Percentiles rank a stretch among this genome's conserved stretches.
phyloP scores from a whole-genome alignment of 2,329 filamentous ascomycete genomes.

The Colletotrichum plurivorum region DNA sequence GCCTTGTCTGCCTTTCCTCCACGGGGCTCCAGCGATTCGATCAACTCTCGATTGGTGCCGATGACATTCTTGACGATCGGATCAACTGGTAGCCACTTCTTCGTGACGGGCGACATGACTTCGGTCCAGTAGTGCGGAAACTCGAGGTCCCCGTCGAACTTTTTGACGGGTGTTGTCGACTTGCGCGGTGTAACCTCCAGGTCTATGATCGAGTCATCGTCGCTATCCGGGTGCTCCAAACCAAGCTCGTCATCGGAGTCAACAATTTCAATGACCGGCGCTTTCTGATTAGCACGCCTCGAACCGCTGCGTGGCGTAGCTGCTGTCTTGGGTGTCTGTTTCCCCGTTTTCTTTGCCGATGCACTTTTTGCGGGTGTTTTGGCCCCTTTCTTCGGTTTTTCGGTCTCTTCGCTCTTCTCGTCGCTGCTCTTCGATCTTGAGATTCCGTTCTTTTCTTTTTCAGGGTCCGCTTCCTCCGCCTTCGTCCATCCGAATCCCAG shows the following conservation, averaged over 20 bases:
- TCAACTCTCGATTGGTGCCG: conserved; percentile 79
- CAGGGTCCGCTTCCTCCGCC: conserved; percentile 79
- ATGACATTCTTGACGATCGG: conserved; percentile 78
- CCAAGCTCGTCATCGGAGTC: conserved; percentile 37
- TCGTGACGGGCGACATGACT: conserved; percentile 84
- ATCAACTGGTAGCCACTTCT: conserved; percentile 85
- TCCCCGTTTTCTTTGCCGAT: conserved; percentile 20
- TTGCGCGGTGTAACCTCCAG: conserved; percentile 60
- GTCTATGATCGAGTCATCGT: conserved; percentile 73
- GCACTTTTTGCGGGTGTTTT: conserved; percentile 42
- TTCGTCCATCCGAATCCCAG: conserved; percentile 94
- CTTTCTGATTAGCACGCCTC: conserved; percentile 23
- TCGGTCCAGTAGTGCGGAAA: conserved; percentile 97
- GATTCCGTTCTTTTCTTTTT: conserved; percentile 51
- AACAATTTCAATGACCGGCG: conserved; percentile 9
- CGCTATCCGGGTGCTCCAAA: conserved; percentile 64
- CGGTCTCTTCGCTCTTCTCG: conserved; percentile 37
- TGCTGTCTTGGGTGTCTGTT: conserved; percentile 21
- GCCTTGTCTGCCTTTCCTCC: conserved; percentile 87
- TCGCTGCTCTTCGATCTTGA: conserved; percentile 18
- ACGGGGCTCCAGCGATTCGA: conserved; percentile 84
- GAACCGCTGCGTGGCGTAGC: conserved; percentile 10
- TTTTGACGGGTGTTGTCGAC: conserved; percentile 54
- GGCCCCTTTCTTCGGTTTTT: conserved; percentile 24
- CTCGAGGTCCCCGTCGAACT: conserved; percentile 82